Base-by-base conservation (phyloP, 768 basidiomycete species). In the Amanita inopinata region DNA sequence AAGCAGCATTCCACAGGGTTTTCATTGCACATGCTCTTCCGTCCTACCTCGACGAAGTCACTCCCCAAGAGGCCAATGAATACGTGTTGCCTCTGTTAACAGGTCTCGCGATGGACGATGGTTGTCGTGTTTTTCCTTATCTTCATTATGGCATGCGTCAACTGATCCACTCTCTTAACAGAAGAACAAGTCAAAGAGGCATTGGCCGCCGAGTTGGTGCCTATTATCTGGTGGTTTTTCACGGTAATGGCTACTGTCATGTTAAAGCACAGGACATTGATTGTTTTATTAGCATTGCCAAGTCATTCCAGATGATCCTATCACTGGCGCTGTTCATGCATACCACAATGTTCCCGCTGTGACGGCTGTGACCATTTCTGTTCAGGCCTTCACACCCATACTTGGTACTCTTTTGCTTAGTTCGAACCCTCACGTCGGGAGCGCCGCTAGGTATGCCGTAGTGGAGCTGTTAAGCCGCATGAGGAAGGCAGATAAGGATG, bases 141-240 rank as follows among this genome's bases (percentile, higher is more conserved):
- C 47, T 32, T 34, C 33, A 7, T 33, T 28, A 19, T 33, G n/a
- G 35, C 28, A 36, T 38, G 33, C 49, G 28, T 45, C 35, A 3
- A 48, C 44, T 36, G 31, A 49, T 25, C 35, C 44, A 24, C 36
- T 31, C 36, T 46, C 25, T 32, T 25, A 30, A 28, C 38, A 89
- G 91, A 94, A 47, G 91, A 94, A 54, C 59, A 70, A 33, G 89
- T 96, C 40, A 87, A 86, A 57, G 91, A 93, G 59, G 86, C 88
- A 4, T 76, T 96, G 17, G 81, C 87, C 1, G 70, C 77, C 1
- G 81, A 87, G 50, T 67, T 98, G 7, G 78, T 87, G 27, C 65
- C 74, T 38, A 76, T 94, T 51, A 75, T 96, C 36, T 96, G 90
- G 90, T 94, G 89, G 80, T 97, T 94, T 62, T 80, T 88, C 52